Evolutionary conservation across 2,329 filamentous ascomycete species (phyloP).

Genomic region (Aureobasidium pullulans): DNA sequence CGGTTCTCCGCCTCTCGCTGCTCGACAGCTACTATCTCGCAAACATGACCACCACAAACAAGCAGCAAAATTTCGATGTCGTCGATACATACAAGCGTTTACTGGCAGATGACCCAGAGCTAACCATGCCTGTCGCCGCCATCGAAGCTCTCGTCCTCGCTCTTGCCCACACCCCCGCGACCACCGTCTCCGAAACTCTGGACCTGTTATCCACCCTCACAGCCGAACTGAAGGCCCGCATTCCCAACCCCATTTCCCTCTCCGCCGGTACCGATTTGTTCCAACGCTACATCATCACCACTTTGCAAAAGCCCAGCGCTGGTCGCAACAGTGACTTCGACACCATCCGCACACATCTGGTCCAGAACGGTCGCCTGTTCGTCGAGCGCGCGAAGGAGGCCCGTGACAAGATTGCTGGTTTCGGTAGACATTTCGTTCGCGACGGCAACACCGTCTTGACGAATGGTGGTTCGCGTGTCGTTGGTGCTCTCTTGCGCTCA

Average conservation of each 20-base stretch:
- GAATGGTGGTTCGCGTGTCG: conserved; percentile 79
- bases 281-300: conserved; percentile 83
- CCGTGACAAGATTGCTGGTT: conserved; percentile 71
- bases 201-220: conserved; percentile 74
- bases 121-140: conserved; percentile 92
- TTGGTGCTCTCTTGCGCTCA: conserved; percentile 66
- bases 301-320: conserved; percentile 45
- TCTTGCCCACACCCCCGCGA: conserved; percentile 69
- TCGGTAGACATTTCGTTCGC: conserved; percentile 69
- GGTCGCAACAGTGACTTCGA: conserved; percentile 64
- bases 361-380: conserved; percentile 81
- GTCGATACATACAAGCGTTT: conserved; percentile 59
- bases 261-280: conserved; percentile 94
- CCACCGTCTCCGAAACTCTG: conserved; percentile 90
- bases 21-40: conserved; percentile 9
- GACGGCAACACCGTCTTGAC: conserved; percentile 81
- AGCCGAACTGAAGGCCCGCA: conserved; percentile 64
- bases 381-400: conserved; percentile 80
- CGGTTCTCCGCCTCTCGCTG: background rate
- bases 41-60: background rate
- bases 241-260: conserved; percentile 83
- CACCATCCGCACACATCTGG: conserved; percentile 70
- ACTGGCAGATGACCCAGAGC: conserved; percentile 63
- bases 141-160: conserved; percentile 87
- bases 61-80: conserved; percentile 40